Base-by-base conservation (phyloP, 140 eudicot genomes). In the Flaveria floridana region DNA sequence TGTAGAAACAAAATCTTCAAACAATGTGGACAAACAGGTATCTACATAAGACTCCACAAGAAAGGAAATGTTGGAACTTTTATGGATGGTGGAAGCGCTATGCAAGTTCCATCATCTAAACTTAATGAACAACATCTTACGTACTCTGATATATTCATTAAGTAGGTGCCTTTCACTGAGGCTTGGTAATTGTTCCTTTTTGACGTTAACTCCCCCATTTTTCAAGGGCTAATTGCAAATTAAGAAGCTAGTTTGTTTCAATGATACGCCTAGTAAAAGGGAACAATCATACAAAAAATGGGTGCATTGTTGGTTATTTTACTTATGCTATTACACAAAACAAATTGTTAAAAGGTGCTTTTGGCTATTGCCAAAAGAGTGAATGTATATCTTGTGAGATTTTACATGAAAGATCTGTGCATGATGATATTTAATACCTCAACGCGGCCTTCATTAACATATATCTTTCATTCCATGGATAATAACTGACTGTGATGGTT, bases 341-440 rank as follows among this genome's bases (percentile, higher is more conserved):
- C 15, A 20, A 21, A 57, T 57, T 10, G 28, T 57, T 20, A 21
- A 57, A 20, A 21, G 64, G 11, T 57, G 64, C 64, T 57, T 57
- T 57, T 57, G 64, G 64, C 58, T 4, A 57, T 57, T 20, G 6
- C 64, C 19, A 20, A 57, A 7, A 57, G 64, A 57, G 30, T 19
- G 30, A 57, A 7, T 19, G 64, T 57, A 57, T 57, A 21, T 19
- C 9, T 57, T 57, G 30, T 57, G 64, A 57, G 64, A 28, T 57
- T 57, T 57, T 57, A 57, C 64, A 57, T 20, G 30, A 57, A 20
- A 57, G 64, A 57, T 19, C 13, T 57, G 64, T 53, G 61, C 25
- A n/a, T 53, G 56, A n/a, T 34, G 56, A 50, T 53, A 10, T n/a
- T 53, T 56, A 20, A 20, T 57, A 21, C 14, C 64, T 57, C 64